Percentiles rank a stretch among this genome's conserved stretches.
Evolutionary conservation across 139 green algal species (phyloP).

Genomic region (Auxenochlorella protothecoides): DNA sequence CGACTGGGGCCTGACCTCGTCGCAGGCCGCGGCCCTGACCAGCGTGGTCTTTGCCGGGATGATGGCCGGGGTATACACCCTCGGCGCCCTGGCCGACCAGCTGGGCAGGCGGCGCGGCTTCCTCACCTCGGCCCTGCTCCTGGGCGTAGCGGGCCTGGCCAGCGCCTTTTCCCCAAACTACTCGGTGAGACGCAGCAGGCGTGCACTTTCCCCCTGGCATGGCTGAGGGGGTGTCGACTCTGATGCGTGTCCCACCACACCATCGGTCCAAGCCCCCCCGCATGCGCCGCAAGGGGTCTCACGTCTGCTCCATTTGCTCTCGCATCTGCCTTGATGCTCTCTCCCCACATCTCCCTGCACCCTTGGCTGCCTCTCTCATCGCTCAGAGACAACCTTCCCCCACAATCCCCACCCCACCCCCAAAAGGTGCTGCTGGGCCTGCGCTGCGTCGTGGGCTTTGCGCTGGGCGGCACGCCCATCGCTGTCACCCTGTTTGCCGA

Average conservation of each 20-base stretch:
- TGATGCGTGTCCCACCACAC: no score
- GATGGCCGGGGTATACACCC: constrained; percentile 55
- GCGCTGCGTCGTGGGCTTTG: constrained; percentile 48
- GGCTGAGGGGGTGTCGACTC: no score
- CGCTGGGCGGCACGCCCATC: constrained; percentile 55
- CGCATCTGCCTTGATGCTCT: not conserved
- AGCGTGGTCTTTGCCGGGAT: constrained; percentile 62
- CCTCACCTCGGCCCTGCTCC: constrained; percentile 36
- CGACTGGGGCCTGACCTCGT: constrained; percentile 43
- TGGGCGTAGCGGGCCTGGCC: constrained; percentile 35
- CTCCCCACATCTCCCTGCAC: no score
- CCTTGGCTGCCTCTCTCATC: no score
- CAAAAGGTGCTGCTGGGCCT: constrained; percentile 33
- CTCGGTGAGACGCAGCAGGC: constrained; percentile 1
- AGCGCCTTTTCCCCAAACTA: constrained; percentile 46
- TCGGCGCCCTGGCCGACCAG: constrained; percentile 48
- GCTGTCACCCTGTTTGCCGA: constrained; percentile 61
- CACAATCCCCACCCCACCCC: not conserved
- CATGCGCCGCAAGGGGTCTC: no score
- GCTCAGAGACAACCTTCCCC: no score
- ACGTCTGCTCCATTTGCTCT: not conserved
- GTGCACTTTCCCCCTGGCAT: no score
- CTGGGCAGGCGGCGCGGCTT: constrained; percentile 41
- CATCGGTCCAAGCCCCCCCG: no score
- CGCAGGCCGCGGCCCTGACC: constrained; percentile 45